Percentiles rank a stretch among this genome's conserved stretches.
These are phyloP conservation scores for Raffaelea arxii DNA, from an alignment of 2,329 filamentous ascomycete genomes.

Conservation along the genomic window DNA sequence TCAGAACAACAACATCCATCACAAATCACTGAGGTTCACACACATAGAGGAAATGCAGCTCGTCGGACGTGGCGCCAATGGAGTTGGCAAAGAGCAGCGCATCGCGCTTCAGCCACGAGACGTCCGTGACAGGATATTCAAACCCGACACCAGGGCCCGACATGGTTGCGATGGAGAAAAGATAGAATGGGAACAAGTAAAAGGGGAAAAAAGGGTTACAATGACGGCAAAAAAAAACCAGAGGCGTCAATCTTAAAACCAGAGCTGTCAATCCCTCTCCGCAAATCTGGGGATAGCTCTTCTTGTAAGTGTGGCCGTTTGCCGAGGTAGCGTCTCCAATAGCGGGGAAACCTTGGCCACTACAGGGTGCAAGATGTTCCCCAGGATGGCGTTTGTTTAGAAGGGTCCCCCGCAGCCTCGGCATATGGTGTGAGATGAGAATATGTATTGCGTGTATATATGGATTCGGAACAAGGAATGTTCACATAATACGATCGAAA, in stretches of 20 bases:
- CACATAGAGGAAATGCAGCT: slow-evolving; percentile 90
- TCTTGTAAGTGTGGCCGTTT: neutral
- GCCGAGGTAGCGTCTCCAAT: slow-evolving; percentile 2
- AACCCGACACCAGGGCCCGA: slow-evolving; percentile 57
- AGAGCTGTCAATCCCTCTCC: no score
- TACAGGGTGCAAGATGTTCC: no score
- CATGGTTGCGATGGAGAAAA: slow-evolving; percentile 20
- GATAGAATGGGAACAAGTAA: neutral
- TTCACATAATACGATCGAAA: no score
- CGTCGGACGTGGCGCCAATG: slow-evolving; percentile 73
- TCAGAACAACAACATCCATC: neutral
- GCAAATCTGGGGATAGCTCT: neutral
- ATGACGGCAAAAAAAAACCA: neutral
- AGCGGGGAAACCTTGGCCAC: neutral
- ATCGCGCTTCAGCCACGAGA: slow-evolving; percentile 83
- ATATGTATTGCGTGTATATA: no score
- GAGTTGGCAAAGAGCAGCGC: slow-evolving; percentile 81
- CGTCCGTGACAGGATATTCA: slow-evolving; percentile 65
- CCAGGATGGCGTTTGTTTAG: no score
- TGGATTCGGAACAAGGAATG: no score
- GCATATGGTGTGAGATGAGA: no score
- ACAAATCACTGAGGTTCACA: slow-evolving; percentile 13
- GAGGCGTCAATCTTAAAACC: no score
- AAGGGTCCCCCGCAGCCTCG: no score
- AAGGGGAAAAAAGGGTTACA: neutral